Evolutionary conservation across 345 rosid species (phyloP).

Genomic region (Bruguiera sexangula): DNA sequence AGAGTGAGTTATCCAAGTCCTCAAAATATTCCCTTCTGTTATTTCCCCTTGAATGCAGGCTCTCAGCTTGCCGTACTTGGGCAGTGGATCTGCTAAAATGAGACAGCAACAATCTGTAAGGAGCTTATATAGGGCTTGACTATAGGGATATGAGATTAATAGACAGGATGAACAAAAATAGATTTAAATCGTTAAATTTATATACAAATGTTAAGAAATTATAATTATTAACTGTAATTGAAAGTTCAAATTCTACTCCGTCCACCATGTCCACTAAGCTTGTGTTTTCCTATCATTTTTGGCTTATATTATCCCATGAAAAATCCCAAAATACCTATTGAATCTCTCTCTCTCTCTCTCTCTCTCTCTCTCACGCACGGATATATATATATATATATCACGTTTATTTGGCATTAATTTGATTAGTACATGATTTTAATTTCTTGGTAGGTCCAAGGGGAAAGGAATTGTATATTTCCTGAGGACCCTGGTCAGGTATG

Average conservation of each 20-base stretch:
- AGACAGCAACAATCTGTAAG: slow-evolving; percentile 61
- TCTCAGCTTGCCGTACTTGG: slow-evolving; percentile 84
- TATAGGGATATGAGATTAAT: too few relatives aligned
- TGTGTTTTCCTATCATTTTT: too few relatives aligned
- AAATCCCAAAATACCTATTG: not conserved
- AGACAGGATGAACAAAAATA: too few relatives aligned
- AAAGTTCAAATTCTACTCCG: too few relatives aligned
- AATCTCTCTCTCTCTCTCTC: not conserved
- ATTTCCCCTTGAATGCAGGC: slow-evolving; percentile 48
- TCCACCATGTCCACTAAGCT: too few relatives aligned
- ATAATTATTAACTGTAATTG: too few relatives aligned
- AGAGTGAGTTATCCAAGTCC: slow-evolving; percentile 3
- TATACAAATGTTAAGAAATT: too few relatives aligned
- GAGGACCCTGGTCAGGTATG: slow-evolving; percentile 31
- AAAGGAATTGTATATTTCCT: slow-evolving; percentile 22
- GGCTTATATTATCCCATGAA: not conserved
- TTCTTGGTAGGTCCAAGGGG: slow-evolving; percentile 27
- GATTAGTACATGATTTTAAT: not conserved
- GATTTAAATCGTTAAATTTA: too few relatives aligned
- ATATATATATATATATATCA: not conserved
- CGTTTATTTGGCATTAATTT: not conserved
- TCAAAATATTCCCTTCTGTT: slow-evolving; percentile 14
- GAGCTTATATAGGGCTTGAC: not conserved
- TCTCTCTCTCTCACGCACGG: not conserved
- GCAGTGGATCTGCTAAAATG: slow-evolving; percentile 50